Evolutionary conservation across 768 basidiomycete genomes (phyloP).

Genomic region (Leccinum sublutescens): DNA sequence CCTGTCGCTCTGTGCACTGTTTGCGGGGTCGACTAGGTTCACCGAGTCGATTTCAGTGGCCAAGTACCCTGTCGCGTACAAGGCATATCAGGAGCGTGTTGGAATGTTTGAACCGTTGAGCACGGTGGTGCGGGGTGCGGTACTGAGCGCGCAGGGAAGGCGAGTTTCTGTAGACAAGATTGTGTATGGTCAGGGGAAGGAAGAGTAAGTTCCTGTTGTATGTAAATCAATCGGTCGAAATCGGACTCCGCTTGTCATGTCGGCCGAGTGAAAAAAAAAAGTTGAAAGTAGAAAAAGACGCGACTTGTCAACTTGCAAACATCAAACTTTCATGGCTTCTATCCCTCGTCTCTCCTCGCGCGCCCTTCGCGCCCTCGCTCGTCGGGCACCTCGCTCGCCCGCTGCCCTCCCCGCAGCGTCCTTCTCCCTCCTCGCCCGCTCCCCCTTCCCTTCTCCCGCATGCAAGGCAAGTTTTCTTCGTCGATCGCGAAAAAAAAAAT

Average conservation of each 20-base stretch:
- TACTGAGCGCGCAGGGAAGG: conserved; percentile 39
- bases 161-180: conserved; percentile 38
- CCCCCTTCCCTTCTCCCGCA: conserved; percentile 30
- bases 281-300: conserved; percentile 18
- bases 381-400: conserved; percentile 57
- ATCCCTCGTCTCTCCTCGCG: conserved; percentile 60
- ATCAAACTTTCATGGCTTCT: conserved; percentile 48
- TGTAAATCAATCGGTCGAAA: conserved; percentile 9
- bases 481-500: conserved; percentile 25
- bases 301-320: conserved; percentile 19
- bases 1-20: conserved; percentile 63
- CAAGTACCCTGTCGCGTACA: conserved; percentile 74
- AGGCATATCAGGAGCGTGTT: conserved; percentile 72
- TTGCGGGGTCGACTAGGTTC: conserved; percentile 73
- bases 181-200: conserved; percentile 42
- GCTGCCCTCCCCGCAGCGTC: conserved; percentile 51
- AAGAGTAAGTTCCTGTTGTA: conserved; percentile 12
- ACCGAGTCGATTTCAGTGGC: conserved; percentile 75
- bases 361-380: conserved; percentile 61
- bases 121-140: conserved; percentile 44
- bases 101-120: conserved; percentile 68
- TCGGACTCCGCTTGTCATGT: conserved; percentile 5
- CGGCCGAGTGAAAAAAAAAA: conserved; percentile 12
- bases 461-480: conserved; percentile 32
- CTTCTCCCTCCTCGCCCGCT: conserved; percentile 65